Evolutionary conservation across 176 grass and related monocot genomes (phyloP).

Genomic region (Dendrocalamus sinicus): DNA sequence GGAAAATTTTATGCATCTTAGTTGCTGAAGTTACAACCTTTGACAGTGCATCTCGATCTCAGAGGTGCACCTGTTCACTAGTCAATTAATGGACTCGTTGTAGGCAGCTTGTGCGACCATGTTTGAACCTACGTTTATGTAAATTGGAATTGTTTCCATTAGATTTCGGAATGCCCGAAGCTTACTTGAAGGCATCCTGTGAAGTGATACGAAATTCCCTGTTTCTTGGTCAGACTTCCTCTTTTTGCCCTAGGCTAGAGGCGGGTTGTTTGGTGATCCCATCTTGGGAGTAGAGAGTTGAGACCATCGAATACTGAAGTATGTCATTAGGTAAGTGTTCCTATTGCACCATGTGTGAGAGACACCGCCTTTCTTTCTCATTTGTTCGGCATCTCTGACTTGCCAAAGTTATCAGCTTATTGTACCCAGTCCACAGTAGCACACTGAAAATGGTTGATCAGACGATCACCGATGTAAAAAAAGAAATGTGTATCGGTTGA

Average conservation of each 20-base stretch:
- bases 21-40: neutral
- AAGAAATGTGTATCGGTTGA: neutral
- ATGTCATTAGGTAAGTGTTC: neutral
- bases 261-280: constrained; percentile 15
- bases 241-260: neutral
- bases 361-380: neutral
- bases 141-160: neutral
- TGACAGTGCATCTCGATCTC: neutral
- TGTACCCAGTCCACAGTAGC: neutral
- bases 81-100: neutral
- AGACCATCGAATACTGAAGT: neutral
- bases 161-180: neutral
- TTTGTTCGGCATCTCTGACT: neutral
- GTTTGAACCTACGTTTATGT: neutral
- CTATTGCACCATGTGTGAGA: neutral
- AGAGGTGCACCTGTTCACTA: neutral
- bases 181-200: neutral
- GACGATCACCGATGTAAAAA: neutral
- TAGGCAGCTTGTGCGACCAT: constrained; percentile 8
- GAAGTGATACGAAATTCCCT: neutral
- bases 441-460: neutral
- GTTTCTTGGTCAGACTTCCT: neutral
- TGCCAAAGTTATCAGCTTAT: neutral
- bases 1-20: neutral
- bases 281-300: neutral